Evolutionary conservation across 140 eudicot species (phyloP), one percentile per base, ranked within the genome.

Genomic region (Erigeron philadelphicus): DNA sequence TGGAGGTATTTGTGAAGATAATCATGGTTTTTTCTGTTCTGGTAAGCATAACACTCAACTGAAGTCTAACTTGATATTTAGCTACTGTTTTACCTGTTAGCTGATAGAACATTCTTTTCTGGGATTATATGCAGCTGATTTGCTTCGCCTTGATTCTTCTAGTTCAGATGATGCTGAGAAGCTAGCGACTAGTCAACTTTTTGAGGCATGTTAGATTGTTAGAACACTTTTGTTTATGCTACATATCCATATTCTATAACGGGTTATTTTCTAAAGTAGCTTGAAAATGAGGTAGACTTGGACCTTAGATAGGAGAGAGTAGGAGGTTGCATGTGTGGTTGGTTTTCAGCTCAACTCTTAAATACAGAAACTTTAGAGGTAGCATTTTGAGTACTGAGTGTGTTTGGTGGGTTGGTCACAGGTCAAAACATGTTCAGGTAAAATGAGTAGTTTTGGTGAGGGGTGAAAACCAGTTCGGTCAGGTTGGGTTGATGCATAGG

Each of bases 11-110:
- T 93, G 98, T 73, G 98, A 93, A 73, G 92, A 68, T 71, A 87
- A 85, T 21, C 96, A 84, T 76, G 96, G 98, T 43, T 93, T 93
- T 79, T 89, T 86, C 78, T 93, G 98, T 73, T 66, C 95, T 60
- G 95, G 98, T 93, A 81, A 72, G 78, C 15, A 47, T 69, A 56
- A 31, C 41, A 55, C 68, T 67, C 73, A 58, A 47, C 7, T 64
- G 45, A 61, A 23, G 9, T 15, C 23, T 54, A 75, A 70, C 11
- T 9, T 42, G 5, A 42, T 16, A 54, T 11, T 15, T 6, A 90
- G 25, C 41, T 19, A 35, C 10, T 1, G 12, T 46, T 58, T n/a
- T 17, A 50, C 41, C 10, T 18, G 42, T 73, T 23, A 35, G 25
- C 38, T 40, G 49, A 44, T 35, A n/a, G 58, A 0, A 16, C 70